These are phyloP conservation scores for Acephala macrosclerotiorum DNA, from an alignment of 2,329 filamentous ascomycete species.

Conservation along the genomic window DNA sequence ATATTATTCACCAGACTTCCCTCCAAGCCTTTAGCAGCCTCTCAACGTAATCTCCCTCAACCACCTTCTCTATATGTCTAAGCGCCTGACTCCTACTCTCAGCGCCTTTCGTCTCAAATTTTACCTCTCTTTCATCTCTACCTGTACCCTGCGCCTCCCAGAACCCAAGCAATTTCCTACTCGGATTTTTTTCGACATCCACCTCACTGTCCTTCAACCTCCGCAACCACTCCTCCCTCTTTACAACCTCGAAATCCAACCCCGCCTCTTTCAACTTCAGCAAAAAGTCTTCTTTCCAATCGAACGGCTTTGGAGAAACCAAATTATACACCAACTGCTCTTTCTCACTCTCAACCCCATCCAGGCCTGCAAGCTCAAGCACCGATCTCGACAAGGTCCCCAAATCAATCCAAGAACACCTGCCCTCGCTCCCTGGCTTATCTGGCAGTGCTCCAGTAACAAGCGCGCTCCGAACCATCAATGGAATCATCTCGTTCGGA, in stretches of 20 bases:
- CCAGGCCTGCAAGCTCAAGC: conserved; percentile 47
- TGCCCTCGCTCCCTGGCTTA: conserved; percentile 48
- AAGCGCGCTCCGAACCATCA: conserved; percentile 55
- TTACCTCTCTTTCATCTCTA: neutral
- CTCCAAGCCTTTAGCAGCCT: conserved; percentile 20
- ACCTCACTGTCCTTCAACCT: conserved; percentile 51
- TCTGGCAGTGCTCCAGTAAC: conserved; percentile 53
- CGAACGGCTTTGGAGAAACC: conserved; percentile 54
- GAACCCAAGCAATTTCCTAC: conserved; percentile 58
- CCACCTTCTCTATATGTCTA: neutral
- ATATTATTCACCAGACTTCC: conserved; percentile 9
- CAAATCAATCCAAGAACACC: conserved; percentile 52
- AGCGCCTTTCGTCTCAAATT: conserved; percentile 14
- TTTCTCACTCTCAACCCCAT: neutral
- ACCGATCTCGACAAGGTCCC: conserved; percentile 52
- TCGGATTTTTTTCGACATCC: conserved; percentile 51
- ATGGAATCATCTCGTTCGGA: conserved; percentile 56
- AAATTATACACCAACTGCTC: conserved; percentile 56
- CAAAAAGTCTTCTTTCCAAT: conserved; percentile 59
- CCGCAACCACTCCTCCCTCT: conserved; percentile 53
- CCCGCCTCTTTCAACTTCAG: conserved; percentile 54
- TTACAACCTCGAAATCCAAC: conserved; percentile 54
- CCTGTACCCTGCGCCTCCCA: conserved; percentile 36
- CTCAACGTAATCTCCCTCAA: conserved; percentile 16
- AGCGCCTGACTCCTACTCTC: conserved; percentile 10